These are phyloP conservation scores for Yarrowia galli DNA, from an alignment of 1,139 yeast genomes.

Conservation along the genomic window DNA sequence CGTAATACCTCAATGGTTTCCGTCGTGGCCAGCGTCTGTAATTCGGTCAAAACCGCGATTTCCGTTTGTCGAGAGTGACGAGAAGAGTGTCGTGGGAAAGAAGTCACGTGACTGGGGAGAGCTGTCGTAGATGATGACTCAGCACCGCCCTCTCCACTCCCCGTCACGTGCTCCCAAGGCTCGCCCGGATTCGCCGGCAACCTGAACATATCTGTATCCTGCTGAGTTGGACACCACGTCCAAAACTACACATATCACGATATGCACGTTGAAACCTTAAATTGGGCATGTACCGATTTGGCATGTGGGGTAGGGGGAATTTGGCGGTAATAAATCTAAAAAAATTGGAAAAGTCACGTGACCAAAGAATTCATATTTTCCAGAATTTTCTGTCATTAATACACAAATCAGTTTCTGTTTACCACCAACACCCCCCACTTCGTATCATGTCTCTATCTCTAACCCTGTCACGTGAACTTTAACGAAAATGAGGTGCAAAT, in stretches of 20 bases:
- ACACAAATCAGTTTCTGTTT: too few species aligned
- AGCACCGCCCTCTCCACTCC: too few species aligned
- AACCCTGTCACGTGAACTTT: conserved; percentile 7
- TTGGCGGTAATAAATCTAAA: too few species aligned
- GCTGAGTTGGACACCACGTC: conserved; percentile 5
- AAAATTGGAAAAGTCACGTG: too few species aligned
- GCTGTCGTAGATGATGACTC: too few species aligned
- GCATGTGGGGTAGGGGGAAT: background rate
- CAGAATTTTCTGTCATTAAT: background rate
- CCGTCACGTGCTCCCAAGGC: background rate
- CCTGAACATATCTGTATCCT: conserved; percentile 20
- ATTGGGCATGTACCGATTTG: background rate
- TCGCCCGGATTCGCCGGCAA: conserved; percentile 14
- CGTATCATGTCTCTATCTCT: background rate
- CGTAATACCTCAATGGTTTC: conserved; percentile 16
- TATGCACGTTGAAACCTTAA: background rate
- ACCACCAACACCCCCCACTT: background rate
- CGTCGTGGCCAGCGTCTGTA: background rate
- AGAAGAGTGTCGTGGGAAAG: background rate
- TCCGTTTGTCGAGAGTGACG: background rate
- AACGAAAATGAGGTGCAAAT: background rate
- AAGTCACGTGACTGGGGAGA: background rate
- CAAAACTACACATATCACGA: background rate
- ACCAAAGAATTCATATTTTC: too few species aligned
- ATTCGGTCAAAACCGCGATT: conserved; percentile 5